Evolutionary conservation across 2,329 filamentous ascomycete genomes (phyloP).

Genomic region (Fusarium sp.): DNA sequence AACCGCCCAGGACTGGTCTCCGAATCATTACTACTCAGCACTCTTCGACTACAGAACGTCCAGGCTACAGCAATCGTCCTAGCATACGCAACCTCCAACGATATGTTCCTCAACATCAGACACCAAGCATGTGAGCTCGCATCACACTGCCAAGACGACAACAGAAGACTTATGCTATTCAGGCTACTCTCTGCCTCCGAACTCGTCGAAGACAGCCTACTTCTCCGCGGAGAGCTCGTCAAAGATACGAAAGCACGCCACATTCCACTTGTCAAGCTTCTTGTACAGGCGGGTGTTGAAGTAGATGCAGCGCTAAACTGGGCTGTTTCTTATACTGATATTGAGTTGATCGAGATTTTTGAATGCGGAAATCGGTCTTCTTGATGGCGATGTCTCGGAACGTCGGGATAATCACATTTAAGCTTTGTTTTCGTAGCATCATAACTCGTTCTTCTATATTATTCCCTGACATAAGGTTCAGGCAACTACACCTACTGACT

Average conservation of each 20-base stretch:
- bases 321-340: slow-evolving; percentile 10
- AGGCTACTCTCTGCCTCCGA: background rate
- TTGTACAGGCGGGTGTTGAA: background rate
- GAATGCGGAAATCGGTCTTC: background rate
- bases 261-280: background rate
- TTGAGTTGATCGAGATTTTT: slow-evolving; percentile 6
- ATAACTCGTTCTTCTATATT: too few relatives aligned
- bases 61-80: slow-evolving; percentile 9
- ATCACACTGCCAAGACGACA: background rate
- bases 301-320: slow-evolving; percentile 7
- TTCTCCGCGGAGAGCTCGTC: slow-evolving; percentile 13
- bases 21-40: background rate
- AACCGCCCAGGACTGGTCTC: background rate
- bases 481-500: too few relatives aligned
- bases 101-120: background rate
- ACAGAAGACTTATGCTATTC: background rate
- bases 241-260: background rate
- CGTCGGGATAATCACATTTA: too few relatives aligned
- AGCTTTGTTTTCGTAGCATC: too few relatives aligned
- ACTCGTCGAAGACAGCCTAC: background rate
- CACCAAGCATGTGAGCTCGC: background rate
- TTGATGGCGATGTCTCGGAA: too few relatives aligned
- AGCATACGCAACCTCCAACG: slow-evolving; percentile 5
- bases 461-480: too few relatives aligned
- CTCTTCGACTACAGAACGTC: background rate